These are phyloP conservation scores for Russula sp. DNA, from an alignment of 768 basidiomycete species.

Conservation along the genomic window DNA sequence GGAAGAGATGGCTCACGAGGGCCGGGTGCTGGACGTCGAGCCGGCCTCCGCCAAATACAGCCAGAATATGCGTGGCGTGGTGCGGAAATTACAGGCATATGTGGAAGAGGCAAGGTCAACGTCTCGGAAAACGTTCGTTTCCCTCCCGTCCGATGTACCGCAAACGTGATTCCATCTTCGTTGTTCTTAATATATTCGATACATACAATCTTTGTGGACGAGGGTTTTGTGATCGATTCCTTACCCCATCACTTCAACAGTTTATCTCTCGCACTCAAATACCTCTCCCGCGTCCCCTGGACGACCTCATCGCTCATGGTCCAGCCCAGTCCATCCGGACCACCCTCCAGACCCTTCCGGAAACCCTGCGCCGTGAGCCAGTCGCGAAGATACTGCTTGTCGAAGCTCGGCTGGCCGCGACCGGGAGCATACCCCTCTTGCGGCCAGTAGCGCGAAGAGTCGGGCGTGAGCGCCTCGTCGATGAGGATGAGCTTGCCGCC, in stretches of 20 bases:
- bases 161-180: neutral
- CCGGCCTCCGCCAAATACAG: constrained; percentile 82
- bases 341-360: constrained; percentile 69
- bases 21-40: constrained; percentile 53
- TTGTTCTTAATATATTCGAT: neutral
- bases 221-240: neutral
- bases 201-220: neutral
- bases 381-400: constrained; percentile 94
- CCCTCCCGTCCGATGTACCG: neutral
- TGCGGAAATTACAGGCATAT: constrained; percentile 59
- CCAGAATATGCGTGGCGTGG: constrained; percentile 68
- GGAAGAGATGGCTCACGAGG: constrained; percentile 36
- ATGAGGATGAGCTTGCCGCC: constrained; percentile 63
- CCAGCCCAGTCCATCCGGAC: constrained; percentile 70
- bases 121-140: neutral
- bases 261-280: constrained; percentile 66
- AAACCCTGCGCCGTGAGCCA: constrained; percentile 75
- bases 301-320: constrained; percentile 69
- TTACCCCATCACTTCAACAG: constrained; percentile 27
- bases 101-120: constrained; percentile 42
- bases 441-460: constrained; percentile 97
- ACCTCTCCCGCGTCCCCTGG: constrained; percentile 66
- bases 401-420: constrained; percentile 79
- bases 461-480: constrained; percentile 95
- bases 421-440: constrained; percentile 65